Evolutionary conservation across 169 alveolate species (phyloP).

Genomic region (Plasmodium coatneyi): DNA sequence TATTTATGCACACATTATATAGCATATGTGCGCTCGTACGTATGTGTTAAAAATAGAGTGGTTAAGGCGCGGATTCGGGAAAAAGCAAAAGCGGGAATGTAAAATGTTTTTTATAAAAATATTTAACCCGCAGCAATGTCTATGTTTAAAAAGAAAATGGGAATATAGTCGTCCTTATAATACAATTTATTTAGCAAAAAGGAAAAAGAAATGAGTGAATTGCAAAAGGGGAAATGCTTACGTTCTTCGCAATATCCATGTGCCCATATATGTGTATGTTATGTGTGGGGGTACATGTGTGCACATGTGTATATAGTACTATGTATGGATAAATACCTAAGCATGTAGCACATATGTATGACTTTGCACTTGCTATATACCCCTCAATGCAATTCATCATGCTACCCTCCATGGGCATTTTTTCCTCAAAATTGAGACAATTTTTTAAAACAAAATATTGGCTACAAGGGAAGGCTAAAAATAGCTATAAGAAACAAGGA

Average conservation of each 20-base stretch:
- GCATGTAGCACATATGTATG: neutral
- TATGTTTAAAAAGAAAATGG: conserved; percentile 24
- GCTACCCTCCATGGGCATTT: neutral
- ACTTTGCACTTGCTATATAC: neutral
- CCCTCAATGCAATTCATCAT: neutral
- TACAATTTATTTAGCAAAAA: neutral
- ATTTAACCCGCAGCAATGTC: conserved; percentile 27
- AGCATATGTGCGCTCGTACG: neutral
- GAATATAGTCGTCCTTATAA: neutral
- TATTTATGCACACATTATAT: conserved; percentile 2
- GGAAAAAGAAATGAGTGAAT: neutral
- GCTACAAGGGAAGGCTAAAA: neutral
- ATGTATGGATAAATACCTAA: neutral
- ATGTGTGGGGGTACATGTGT: neutral
- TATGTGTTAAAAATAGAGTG: conserved; percentile 6
- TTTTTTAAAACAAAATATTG: conserved; percentile 4
- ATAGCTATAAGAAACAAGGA: neutral
- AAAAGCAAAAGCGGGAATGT: conserved; percentile 2
- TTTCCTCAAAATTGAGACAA: conserved; percentile 1
- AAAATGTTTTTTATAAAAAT: conserved; percentile 21
- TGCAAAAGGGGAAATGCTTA: neutral
- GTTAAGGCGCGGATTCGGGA: neutral
- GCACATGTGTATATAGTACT: neutral
- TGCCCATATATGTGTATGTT: neutral
- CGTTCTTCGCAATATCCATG: neutral